Base-by-base conservation (phyloP, 495 filamentous ascomycete genomes). In the Paragyromitra xinjiangensis region DNA sequence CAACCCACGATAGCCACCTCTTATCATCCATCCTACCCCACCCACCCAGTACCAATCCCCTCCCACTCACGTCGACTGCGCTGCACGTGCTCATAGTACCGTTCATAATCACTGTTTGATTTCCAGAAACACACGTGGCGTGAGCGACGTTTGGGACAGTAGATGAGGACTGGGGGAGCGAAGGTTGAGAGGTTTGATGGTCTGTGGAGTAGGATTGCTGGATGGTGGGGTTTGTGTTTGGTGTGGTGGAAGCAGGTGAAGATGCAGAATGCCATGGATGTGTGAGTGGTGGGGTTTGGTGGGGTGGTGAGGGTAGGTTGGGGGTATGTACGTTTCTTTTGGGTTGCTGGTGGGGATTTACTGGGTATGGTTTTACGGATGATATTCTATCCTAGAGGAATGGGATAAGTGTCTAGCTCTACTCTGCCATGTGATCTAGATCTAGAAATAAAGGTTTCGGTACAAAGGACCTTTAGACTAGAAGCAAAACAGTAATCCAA, bases 181-280 rank as follows among this genome's bases (percentile, higher is more conserved):
- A 12, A 61, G 6, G 37, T 12, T 16, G 12, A 61, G 56, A 37
- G 19, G 29, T 14, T 29, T 4, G 56, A 39, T 37, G 56, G 56
- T 39, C 56, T 39, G 26, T 16, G 56, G 3, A 61, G 26, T 6
- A 34, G 26, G 26, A 55, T 53, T 5, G 3, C 29, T 3, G 64
- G 48, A 22, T 6, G 48, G 4, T 55, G 34, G n/a, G n/a, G 4
- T 16, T 40, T 11, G 29, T 34, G 29, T 37, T 14, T 12, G n/a
- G 45, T 19, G 39, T 16, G 37, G 48, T n/a, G 16, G 45, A 67
- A 67, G 45, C 64, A 67, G 48, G 48, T 26, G 29, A 67, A 53
- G 45, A 67, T 26, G 8, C n/a, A 40, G n/a, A 67, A 22, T n/a
- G n/a, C 2, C 64, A 67, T 67, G 50, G 50, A n/a, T 53, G 50